Base-by-base conservation (phyloP, 1,284 basidiomycete species). In the Papiliotrema fonsecae region DNA sequence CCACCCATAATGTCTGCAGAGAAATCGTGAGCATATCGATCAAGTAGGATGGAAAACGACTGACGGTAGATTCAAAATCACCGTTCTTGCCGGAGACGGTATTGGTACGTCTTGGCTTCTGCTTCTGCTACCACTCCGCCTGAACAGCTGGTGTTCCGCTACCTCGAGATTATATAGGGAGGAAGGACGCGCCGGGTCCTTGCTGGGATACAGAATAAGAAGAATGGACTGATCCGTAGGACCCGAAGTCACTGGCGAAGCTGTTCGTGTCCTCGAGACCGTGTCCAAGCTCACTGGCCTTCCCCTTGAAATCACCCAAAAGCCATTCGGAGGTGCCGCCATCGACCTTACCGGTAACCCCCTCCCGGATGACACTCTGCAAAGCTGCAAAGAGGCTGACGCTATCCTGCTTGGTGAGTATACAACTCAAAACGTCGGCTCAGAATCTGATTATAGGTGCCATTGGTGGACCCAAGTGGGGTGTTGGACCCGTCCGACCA, bases 401-500 rank as follows among this genome's bases (percentile, higher is more conserved):
- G 88, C 91, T 14, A 86, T 97, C 58, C 79, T 97, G 41, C 83
- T 97, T 81, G 92, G 92, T 89, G 51, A 47, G 79, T 62, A 3
- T 19, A 39, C n/a, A n/a, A n/a, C n/a, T n/a, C n/a, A n/a, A n/a
- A n/a, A n/a, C n/a, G n/a, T n/a, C n/a, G n/a, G n/a, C n/a, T n/a
- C n/a, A n/a, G 34, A 25, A 16, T 14, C 35, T 44, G 35, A 42
- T 14, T 4, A 27, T 26, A 91, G 93, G 92, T 58, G 86, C 94
- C 22, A 89, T 98, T 57, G 96, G 94, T 55, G 96, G 94, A 18
- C 96, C 96, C 30, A 97, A 97, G 76, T 99, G 96, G 96, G 93
- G 92, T 37, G 86, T 91, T 2, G 85, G 85, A 58, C 86, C 88
- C 70, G 83, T 97, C 46, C 85, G 96, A 52, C 96, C 96, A n/a